Evolutionary conservation across 495 filamentous ascomycete genomes (phyloP).

Genomic region (Penicillium tannophilum): DNA sequence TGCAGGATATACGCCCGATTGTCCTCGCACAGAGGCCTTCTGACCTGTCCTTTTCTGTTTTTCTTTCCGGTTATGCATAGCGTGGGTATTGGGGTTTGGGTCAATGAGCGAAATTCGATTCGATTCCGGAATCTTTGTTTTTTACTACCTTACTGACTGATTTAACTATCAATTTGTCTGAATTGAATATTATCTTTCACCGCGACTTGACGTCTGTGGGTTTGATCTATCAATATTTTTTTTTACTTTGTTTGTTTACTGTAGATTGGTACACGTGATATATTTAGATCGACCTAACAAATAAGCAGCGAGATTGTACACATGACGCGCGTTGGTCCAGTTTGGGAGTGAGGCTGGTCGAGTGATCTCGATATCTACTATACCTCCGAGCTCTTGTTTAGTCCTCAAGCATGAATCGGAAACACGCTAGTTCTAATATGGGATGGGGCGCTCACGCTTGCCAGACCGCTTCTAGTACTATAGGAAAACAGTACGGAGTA

Average conservation of each 20-base stretch:
- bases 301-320: no score
- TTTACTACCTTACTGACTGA: not conserved
- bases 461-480: no score
- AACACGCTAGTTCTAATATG: no score
- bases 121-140: constrained; percentile 4
- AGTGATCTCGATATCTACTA: no score
- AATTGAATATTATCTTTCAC: not conserved
- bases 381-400: no score
- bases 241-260: not conserved
- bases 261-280: not conserved
- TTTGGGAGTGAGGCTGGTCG: no score
- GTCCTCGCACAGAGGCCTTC: constrained; percentile 1
- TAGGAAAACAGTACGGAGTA: no score
- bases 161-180: not conserved
- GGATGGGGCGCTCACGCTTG: no score
- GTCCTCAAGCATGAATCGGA: no score
- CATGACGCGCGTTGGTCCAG: no score
- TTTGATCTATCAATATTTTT: not conserved
- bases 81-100: constrained; percentile 27
- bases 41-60: constrained; percentile 11
- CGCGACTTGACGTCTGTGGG: not conserved
- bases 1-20: constrained; percentile 12
- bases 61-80: constrained; percentile 28
- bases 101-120: constrained; percentile 26
- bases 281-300: no score